A percentile compares a stretch with the other conserved stretches of the same genome.
Evolutionary conservation across 2,329 filamentous ascomycete genomes (phyloP).

Genomic region (Fusarium vanettenii): DNA sequence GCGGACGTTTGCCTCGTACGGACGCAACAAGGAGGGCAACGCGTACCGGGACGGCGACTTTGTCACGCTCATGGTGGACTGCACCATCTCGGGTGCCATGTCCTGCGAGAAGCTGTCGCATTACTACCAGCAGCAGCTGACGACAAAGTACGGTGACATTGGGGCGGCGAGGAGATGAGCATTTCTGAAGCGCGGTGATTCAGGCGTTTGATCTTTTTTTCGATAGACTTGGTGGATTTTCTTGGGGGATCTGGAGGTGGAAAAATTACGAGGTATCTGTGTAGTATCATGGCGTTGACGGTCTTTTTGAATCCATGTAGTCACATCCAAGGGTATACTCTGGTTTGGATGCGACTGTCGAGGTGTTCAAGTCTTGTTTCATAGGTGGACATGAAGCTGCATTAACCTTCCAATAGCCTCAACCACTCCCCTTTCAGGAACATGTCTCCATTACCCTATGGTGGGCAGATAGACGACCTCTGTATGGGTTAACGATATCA

Average conservation of each 20-base stretch:
- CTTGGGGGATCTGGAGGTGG: conserved; percentile 2
- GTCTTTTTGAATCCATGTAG: neutral
- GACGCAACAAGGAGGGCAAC: conserved; percentile 64
- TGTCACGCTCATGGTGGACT: conserved; percentile 81
- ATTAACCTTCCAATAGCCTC: neutral
- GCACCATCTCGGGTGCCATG: conserved; percentile 66
- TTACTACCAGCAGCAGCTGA: conserved; percentile 61
- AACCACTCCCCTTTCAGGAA: neutral
- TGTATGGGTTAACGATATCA: neutral
- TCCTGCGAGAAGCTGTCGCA: conserved; percentile 80
- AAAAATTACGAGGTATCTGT: conserved; percentile 11
- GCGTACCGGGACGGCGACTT: conserved; percentile 87
- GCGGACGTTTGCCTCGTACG: conserved; percentile 84
- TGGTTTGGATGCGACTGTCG: neutral
- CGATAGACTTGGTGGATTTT: conserved; percentile 17
- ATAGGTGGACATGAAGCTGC: neutral
- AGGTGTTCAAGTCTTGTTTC: neutral
- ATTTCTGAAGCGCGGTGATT: conserved; percentile 26
- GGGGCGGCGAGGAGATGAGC: conserved; percentile 11
- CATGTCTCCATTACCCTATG: neutral
- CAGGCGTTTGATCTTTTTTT: conserved; percentile 20
- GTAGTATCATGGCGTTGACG: conserved; percentile 28
- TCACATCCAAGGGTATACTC: neutral
- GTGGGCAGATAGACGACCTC: neutral
- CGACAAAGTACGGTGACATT: conserved; percentile 49